phyloP scores from a whole-genome alignment of 2,329 filamentous ascomycete genomes.

The Triangularia verruculosa region DNA sequence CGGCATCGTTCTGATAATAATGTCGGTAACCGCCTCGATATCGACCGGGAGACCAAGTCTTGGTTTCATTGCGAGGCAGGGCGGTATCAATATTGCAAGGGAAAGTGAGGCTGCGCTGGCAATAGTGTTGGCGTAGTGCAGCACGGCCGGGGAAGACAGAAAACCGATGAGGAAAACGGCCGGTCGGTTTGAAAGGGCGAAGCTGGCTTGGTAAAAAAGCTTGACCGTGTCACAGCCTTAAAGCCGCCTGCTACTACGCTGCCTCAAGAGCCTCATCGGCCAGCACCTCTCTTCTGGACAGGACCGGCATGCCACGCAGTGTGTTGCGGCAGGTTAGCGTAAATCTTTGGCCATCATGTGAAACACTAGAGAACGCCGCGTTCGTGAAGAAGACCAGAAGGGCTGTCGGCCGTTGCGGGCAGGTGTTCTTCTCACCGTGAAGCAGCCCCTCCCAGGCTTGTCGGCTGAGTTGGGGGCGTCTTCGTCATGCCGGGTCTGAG shows the following conservation, averaged over 20 bases:
- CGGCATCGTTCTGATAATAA: constrained; percentile 27
- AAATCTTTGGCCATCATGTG: constrained; percentile 4
- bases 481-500: background rate
- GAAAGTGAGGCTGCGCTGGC: background rate
- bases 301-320: background rate
- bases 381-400: background rate
- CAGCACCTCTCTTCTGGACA: background rate
- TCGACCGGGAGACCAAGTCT: constrained; percentile 23
- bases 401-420: background rate
- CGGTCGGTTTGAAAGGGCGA: background rate
- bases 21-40: constrained; percentile 24
- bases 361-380: constrained; percentile 8
- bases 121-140: background rate
- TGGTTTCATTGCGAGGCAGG: constrained; percentile 19
- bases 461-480: background rate
- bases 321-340: background rate
- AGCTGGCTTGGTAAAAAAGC: background rate
- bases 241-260: background rate
- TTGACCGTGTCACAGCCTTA: background rate
- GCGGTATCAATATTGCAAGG: background rate
- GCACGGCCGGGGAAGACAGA: background rate
- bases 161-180: background rate
- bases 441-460: background rate
- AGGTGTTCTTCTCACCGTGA: background rate
- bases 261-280: background rate